Percentiles rank a stretch among this genome's conserved stretches.
Conservation (phyloP, 495 filamentous ascomycete genomes). For the Penicillium antarcticum region DNA sequence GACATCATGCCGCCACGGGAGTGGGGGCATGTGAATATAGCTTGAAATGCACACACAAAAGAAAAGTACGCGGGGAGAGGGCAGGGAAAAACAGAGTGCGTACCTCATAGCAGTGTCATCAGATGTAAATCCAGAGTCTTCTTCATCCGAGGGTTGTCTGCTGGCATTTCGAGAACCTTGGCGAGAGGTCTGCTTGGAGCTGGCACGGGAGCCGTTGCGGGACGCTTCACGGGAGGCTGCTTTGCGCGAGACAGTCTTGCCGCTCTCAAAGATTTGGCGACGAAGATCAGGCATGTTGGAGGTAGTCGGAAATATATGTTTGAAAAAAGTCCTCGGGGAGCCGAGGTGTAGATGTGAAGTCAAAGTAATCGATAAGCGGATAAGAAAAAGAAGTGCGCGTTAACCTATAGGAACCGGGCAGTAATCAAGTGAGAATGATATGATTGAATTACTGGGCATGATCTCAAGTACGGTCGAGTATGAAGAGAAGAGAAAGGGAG, state of each 20-base stretch:
- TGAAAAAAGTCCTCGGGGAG: background rate
- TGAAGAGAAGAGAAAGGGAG: background rate
- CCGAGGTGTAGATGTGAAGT: background rate
- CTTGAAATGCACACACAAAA: constrained; percentile 15
- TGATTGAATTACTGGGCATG: constrained; percentile 1
- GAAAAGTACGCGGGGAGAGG: constrained; percentile 1
- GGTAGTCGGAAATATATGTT: constrained; percentile 7
- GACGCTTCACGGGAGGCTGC: constrained; percentile 71
- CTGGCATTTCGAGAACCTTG: constrained; percentile 55
- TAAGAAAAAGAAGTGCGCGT: background rate
- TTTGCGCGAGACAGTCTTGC: constrained; percentile 91
- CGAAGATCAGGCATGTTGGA: constrained; percentile 56
- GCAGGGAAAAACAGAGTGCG: constrained; percentile 16
- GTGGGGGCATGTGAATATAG: constrained; percentile 18
- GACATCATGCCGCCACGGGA: constrained; percentile 39
- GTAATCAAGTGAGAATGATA: constrained; percentile 16
- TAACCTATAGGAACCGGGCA: constrained; percentile 31
- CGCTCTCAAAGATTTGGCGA: constrained; percentile 75
- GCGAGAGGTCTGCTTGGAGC: constrained; percentile 61
- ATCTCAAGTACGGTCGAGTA: background rate
- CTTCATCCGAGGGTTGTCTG: constrained; percentile 71
- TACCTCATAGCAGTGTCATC: constrained; percentile 71
- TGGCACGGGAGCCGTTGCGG: constrained; percentile 57
- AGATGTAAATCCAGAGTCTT: constrained; percentile 61
- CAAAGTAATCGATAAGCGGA: background rate